Percentiles rank a stretch among this genome's conserved stretches.
Conservation (phyloP, 331 rosid species). For the Acacia pycnantha region DNA sequence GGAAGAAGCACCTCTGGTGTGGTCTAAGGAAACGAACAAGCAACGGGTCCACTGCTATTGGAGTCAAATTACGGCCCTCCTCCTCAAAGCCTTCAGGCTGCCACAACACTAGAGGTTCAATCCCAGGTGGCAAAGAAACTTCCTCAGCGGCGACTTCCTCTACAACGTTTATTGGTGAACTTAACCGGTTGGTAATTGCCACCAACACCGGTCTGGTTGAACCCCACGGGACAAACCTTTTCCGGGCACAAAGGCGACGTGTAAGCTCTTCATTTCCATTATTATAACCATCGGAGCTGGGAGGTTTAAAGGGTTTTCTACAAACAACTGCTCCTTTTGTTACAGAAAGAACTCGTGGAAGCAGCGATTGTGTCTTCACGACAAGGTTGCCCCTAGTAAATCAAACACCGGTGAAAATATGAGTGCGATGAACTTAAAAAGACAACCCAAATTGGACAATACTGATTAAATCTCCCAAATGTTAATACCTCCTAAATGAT, state of each 20-base stretch:
- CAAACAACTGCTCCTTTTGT: conserved; percentile 64
- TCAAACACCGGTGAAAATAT: background rate
- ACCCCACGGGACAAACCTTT: conserved; percentile 94
- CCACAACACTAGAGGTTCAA: conserved; percentile 86
- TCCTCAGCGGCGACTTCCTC: conserved; percentile 40
- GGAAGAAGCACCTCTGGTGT: conserved; percentile 71
- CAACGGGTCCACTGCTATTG: conserved; percentile 70
- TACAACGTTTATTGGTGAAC: conserved; percentile 25
- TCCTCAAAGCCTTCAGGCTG: conserved; percentile 55
- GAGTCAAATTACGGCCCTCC: conserved; percentile 31
- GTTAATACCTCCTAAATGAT: background rate
- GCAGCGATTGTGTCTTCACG: conserved; percentile 76
- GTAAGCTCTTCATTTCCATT: conserved; percentile 55
- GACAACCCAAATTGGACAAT: background rate
- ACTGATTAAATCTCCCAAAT: background rate
- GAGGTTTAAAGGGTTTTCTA: conserved; percentile 90
- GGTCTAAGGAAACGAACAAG: conserved; percentile 91
- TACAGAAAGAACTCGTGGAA: conserved; percentile 82
- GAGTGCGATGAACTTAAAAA: background rate
- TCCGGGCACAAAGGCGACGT: conserved; percentile 81
- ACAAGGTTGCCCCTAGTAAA: conserved; percentile 65
- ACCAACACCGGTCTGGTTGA: conserved; percentile 48
- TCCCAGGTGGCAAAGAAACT: conserved; percentile 65
- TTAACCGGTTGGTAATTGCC: conserved; percentile 37
- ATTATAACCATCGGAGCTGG: conserved; percentile 58